Evolutionary conservation across 2,329 filamentous ascomycete species (phyloP).

Genomic region (Rhynchosporium agropyri): DNA sequence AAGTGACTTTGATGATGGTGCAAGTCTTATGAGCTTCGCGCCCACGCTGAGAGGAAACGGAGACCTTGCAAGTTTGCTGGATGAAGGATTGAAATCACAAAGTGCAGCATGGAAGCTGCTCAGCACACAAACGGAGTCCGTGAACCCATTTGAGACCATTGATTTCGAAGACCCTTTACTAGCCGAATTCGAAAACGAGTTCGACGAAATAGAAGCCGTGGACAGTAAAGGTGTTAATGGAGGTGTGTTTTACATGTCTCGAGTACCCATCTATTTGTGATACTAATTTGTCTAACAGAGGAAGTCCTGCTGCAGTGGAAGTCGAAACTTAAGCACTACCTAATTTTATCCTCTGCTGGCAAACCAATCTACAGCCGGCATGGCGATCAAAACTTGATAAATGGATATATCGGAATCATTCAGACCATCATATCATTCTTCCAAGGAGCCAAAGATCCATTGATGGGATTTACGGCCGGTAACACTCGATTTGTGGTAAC

Average conservation of each 20-base stretch:
- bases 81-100: constrained; percentile 66
- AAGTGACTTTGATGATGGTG: constrained; percentile 53
- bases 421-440: constrained; percentile 99
- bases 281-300: constrained; percentile 37
- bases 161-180: constrained; percentile 57
- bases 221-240: constrained; percentile 57
- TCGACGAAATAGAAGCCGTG: constrained; percentile 70
- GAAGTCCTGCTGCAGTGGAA: constrained; percentile 73
- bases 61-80: constrained; percentile 81
- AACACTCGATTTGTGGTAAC: constrained; percentile 82
- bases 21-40: constrained; percentile 53
- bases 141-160: constrained; percentile 62
- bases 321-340: constrained; percentile 92
- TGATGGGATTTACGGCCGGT: constrained; percentile 86
- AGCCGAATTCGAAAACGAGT: constrained; percentile 73
- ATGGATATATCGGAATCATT: constrained; percentile 90
- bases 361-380: constrained; percentile 98
- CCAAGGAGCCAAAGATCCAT: constrained; percentile 73
- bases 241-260: constrained; percentile 45
- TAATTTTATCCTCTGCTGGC: constrained; percentile 92
- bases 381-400: constrained; percentile 86
- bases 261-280: not conserved
- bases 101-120: constrained; percentile 71
- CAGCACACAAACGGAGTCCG: constrained; percentile 60
- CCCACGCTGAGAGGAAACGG: constrained; percentile 56